phyloP scores from a whole-genome alignment of 2,329 filamentous ascomycete genomes.

The Raffaelea ambrosiae region DNA sequence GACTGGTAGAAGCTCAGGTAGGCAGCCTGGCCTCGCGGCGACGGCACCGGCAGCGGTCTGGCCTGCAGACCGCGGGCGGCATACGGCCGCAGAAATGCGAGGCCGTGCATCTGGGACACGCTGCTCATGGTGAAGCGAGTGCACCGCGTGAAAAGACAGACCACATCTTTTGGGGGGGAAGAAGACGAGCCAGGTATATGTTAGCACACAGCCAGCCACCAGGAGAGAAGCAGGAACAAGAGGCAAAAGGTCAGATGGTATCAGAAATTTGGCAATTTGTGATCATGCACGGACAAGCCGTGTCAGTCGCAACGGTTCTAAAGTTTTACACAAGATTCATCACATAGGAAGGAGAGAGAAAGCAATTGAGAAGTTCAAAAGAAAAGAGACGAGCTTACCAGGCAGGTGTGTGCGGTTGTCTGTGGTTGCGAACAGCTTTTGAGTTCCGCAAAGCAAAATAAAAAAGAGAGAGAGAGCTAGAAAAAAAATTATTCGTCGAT shows the following conservation, averaged over 20 bases:
- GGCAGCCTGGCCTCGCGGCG: conserved; percentile 24
- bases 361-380: not conserved
- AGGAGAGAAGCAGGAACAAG: not conserved
- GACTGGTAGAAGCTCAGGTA: conserved; percentile 41
- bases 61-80: conserved; percentile 29
- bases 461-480: no score
- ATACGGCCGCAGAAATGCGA: conserved; percentile 47
- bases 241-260: not conserved
- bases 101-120: not conserved
- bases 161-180: not conserved
- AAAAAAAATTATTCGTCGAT: no score
- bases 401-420: not conserved
- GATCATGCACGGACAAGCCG: conserved; percentile 39
- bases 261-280: conserved; percentile 38
- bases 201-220: not conserved
- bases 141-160: not conserved
- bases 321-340: conserved; percentile 41
- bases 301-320: conserved; percentile 55
- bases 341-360: conserved; percentile 20
- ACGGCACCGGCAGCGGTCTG: not conserved
- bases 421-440: no score
- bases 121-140: not conserved
- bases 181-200: not conserved
- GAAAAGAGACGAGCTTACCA: not conserved
- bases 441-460: no score